Evolutionary conservation across 805 yeast species (phyloP).

Genomic region (Komagataella ulmi): DNA sequence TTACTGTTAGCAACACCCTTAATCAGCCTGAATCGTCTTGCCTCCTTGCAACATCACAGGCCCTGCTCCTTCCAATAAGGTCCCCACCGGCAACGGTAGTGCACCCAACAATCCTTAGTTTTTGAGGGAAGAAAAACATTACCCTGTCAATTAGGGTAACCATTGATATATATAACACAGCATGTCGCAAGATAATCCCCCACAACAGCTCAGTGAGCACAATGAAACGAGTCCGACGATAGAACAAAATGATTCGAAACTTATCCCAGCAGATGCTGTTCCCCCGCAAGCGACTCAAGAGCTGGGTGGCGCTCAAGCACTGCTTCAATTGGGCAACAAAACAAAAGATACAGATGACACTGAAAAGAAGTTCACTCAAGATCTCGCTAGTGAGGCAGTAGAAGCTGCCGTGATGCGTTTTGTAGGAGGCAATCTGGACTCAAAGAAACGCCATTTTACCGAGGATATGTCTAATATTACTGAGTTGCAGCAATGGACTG

Average conservation of each 20-base stretch:
- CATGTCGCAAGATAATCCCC: slow-evolving; percentile 2
- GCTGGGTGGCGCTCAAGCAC: slow-evolving; percentile 15
- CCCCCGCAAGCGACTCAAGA: slow-evolving; percentile 6
- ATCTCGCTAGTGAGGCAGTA: slow-evolving; percentile 29
- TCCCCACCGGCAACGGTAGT: neutral
- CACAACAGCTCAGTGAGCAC: neutral
- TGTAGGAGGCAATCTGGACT: slow-evolving; percentile 50
- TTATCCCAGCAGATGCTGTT: neutral
- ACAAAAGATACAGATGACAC: slow-evolving; percentile 3
- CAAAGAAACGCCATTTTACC: slow-evolving; percentile 13
- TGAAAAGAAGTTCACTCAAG: neutral
- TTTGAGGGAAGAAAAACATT: neutral
- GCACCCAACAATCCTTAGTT: neutral
- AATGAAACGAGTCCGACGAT: neutral
- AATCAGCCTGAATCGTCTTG: too few relatives aligned
- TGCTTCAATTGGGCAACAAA: slow-evolving; percentile 11
- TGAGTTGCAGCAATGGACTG: slow-evolving; percentile 44
- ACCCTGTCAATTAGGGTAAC: neutral
- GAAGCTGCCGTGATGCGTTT: slow-evolving; percentile 70
- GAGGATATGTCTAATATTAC: slow-evolving; percentile 30
- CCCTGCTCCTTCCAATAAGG: too few relatives aligned
- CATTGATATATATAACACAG: neutral
- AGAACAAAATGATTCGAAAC: neutral
- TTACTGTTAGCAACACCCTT: too few relatives aligned
- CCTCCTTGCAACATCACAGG: too few relatives aligned